Evolutionary conservation across 2,329 filamentous ascomycete species (phyloP).

Genomic region (Penicillium palitans): DNA sequence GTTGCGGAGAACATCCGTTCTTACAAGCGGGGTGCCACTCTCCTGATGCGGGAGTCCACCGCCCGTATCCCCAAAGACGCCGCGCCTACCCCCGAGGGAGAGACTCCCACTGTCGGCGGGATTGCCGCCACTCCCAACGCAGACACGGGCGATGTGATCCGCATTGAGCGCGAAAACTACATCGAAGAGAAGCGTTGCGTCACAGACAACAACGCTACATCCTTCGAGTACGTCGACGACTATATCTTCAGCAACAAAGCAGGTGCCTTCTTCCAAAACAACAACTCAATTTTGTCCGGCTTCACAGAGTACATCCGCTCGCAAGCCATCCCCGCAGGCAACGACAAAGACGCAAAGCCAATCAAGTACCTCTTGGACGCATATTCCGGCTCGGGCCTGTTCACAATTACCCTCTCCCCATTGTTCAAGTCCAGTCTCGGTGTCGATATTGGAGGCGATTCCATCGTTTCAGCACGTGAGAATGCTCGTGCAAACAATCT

Average conservation of each 20-base stretch:
- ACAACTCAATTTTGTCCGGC: constrained; percentile 88
- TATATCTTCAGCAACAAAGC: constrained; percentile 89
- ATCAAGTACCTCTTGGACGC: constrained; percentile 93
- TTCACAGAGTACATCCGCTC: constrained; percentile 87
- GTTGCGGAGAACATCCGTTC: constrained; percentile 68
- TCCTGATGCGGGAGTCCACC: constrained; percentile 86
- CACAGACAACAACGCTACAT: constrained; percentile 77
- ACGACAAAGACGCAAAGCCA: constrained; percentile 36
- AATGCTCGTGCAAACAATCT: constrained; percentile 81
- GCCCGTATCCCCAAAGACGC: constrained; percentile 51
- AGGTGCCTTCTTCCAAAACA: constrained; percentile 98
- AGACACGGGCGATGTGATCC: constrained; percentile 49
- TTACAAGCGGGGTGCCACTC: constrained; percentile 80
- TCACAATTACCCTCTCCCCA: constrained; percentile 87
- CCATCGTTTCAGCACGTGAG: constrained; percentile 72
- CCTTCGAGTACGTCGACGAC: constrained; percentile 83
- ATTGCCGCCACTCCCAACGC: constrained; percentile 31
- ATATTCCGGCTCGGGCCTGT: constrained; percentile 95
- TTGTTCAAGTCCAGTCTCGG: constrained; percentile 79
- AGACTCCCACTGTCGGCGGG: constrained; percentile 21
- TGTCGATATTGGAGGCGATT: constrained; percentile 81
- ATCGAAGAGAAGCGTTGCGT: constrained; percentile 84
- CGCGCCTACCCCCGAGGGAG: constrained; percentile 14
- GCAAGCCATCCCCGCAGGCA: constrained; percentile 63
- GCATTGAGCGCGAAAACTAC: constrained; percentile 59